phyloP scores from a whole-genome alignment of 495 filamentous ascomycete species.

The Aspergillus saccharolyticus region DNA sequence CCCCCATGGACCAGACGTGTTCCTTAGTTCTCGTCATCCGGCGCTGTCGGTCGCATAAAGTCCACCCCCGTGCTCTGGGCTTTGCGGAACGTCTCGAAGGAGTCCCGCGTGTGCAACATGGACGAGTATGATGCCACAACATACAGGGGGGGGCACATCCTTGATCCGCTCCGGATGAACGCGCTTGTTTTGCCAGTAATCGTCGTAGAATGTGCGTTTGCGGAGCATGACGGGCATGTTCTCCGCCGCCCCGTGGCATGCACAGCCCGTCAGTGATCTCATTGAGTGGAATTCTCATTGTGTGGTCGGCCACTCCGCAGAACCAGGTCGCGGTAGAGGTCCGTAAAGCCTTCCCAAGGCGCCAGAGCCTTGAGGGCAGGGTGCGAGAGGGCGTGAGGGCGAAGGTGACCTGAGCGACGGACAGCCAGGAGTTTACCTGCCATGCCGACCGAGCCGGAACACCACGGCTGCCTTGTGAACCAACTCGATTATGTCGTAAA shows the following conservation, averaged over 20 bases:
- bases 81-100: conserved; percentile 11
- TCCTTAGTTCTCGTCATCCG: conserved; percentile 15
- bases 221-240: conserved; percentile 12
- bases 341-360: conserved; percentile 36
- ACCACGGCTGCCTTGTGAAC: conserved; percentile 16
- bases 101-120: conserved; percentile 16
- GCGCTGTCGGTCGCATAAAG: conserved; percentile 1
- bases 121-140: conserved; percentile 22
- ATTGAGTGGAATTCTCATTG: conserved; percentile 6
- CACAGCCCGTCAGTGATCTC: conserved; percentile 9
- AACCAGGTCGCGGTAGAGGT: conserved; percentile 28
- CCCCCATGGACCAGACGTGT: conserved; percentile 13
- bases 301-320: conserved; percentile 11
- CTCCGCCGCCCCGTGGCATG: conserved; percentile 7
- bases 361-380: conserved; percentile 35
- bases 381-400: conserved; percentile 29
- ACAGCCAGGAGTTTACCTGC: conserved; percentile 25
- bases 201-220: conserved; percentile 12
- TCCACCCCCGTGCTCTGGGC: conserved; percentile 9
- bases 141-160: conserved; percentile 25
- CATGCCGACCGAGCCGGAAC: conserved; percentile 21
- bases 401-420: conserved; percentile 32
- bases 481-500: conserved; percentile 17
- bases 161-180: conserved; percentile 13
- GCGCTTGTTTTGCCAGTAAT: conserved; percentile 21